phyloP scores from a whole-genome alignment of 306 rosid genomes.

The Senna tora region DNA sequence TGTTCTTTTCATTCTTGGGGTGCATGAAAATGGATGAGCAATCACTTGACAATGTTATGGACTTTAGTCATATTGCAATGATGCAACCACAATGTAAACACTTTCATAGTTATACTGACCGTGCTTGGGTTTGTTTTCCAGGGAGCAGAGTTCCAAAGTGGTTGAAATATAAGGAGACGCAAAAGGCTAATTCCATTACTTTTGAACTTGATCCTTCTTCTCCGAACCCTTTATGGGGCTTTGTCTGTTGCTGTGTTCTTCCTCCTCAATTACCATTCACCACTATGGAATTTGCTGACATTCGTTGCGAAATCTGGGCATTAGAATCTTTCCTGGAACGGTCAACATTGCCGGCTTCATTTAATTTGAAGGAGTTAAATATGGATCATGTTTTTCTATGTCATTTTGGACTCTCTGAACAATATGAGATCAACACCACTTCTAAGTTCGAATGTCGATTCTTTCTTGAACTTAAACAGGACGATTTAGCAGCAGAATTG shows the following conservation, averaged over 20 bases:
- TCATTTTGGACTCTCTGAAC: not conserved
- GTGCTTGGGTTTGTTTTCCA: not conserved
- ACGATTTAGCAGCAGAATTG: no score
- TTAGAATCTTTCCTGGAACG: no score
- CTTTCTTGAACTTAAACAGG: not conserved
- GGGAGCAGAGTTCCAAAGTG: not conserved
- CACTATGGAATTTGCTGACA: not conserved
- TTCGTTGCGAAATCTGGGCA: not conserved
- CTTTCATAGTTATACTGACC: not conserved
- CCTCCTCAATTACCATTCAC: not conserved
- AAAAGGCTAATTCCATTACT: not conserved
- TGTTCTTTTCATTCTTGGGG: not conserved
- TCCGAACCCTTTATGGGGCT: conserved; percentile 16
- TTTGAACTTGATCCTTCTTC: not conserved
- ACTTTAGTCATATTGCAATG: not conserved
- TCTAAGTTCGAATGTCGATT: conserved; percentile 18
- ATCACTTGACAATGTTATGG: not conserved
- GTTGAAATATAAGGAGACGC: not conserved
- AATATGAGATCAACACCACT: not conserved
- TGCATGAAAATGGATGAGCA: not conserved
- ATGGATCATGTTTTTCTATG: conserved; percentile 31
- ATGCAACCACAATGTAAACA: not conserved
- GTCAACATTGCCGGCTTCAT: no score
- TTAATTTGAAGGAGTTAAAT: not conserved
- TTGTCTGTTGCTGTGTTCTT: conserved; percentile 27